Conservation (phyloP, 768 basidiomycete species). For the Rhizopogon roseolus region DNA sequence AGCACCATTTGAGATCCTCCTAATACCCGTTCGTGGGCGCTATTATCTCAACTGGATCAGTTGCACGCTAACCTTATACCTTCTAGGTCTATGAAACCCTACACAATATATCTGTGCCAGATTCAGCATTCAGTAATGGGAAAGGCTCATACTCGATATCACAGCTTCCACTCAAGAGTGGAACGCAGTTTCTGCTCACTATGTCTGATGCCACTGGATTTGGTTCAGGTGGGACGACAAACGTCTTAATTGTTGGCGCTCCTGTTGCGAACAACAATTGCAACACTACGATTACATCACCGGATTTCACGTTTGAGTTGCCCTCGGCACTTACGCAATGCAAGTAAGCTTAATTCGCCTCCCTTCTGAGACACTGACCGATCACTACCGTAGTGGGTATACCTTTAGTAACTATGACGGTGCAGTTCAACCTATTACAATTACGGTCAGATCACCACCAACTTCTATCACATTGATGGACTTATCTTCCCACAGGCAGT, state of each 20-base stretch:
- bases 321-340: slow-evolving; percentile 55
- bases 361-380: slow-evolving; percentile 4
- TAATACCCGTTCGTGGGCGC: slow-evolving; percentile 43
- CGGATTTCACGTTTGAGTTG: slow-evolving; percentile 45
- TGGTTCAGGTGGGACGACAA: slow-evolving; percentile 55
- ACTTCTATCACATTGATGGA: background rate
- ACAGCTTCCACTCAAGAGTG: slow-evolving; percentile 37
- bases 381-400: slow-evolving; percentile 34
- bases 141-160: slow-evolving; percentile 45
- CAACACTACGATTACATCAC: slow-evolving; percentile 38
- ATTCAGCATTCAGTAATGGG: slow-evolving; percentile 46
- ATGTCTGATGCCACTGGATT: slow-evolving; percentile 75
- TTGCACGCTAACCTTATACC: background rate
- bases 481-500: slow-evolving; percentile 37
- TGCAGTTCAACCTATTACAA: slow-evolving; percentile 50
- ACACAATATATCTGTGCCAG: slow-evolving; percentile 53
- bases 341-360: slow-evolving; percentile 33
- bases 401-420: slow-evolving; percentile 36
- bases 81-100: slow-evolving; percentile 45
- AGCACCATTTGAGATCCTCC: slow-evolving; percentile 42
- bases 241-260: slow-evolving; percentile 41
- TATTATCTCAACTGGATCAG: background rate
- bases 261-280: slow-evolving; percentile 40
- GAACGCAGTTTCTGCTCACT: slow-evolving; percentile 42
- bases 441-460: slow-evolving; percentile 33